Base-by-base conservation (phyloP, 345 rosid genomes). In the Boechera divaricarpa region DNA sequence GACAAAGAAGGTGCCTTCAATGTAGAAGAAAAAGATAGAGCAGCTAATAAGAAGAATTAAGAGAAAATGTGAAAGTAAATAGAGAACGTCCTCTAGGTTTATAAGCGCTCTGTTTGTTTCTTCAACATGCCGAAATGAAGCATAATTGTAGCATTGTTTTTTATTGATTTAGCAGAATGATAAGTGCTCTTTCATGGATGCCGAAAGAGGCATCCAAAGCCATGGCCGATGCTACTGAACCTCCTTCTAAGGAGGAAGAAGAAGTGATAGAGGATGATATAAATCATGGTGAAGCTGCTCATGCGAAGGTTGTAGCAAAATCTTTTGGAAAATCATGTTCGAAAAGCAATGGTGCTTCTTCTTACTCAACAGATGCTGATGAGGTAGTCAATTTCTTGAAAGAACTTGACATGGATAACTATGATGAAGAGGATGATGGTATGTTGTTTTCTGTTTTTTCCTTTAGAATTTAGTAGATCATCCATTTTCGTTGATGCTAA, bases 351-450 rank as follows among this genome's bases (percentile, higher is more conserved):
- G 76, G 56, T 45, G 81, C 62, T 67, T 67, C 72, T 45, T 63
- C 82, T 55, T 77, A 83, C 28, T 75, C 77, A 53, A 54, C 65
- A 21, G 79, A 73, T 57, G 48, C 86, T 54, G 90, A 83, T 48
- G 87, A 86, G 13, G 81, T 91, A 16, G 54, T 77, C 39, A 88
- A 86, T 73, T 96, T 84, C 29, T 56, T 94, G 74, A 82, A 78
- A 79, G 95, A 89, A 77, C 89, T 94, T 56, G 86, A 90, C 82
- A 87, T 94, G 97, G 97, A 91, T 41, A 70, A 83, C 74, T 94
- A 94, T 58, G 91, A 94, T 67, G 94, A 92, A 33, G 96, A 92
- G 73, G 98, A 89, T 77, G 92, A 83, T 44, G 96, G 92, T 89
- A 82, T 58, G n/a, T 32, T 21, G 1, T 21, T 21, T 21, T 21